These are phyloP conservation scores for Boehmeria nivea DNA, from an alignment of 306 rosid genomes.

Conservation along the genomic window DNA sequence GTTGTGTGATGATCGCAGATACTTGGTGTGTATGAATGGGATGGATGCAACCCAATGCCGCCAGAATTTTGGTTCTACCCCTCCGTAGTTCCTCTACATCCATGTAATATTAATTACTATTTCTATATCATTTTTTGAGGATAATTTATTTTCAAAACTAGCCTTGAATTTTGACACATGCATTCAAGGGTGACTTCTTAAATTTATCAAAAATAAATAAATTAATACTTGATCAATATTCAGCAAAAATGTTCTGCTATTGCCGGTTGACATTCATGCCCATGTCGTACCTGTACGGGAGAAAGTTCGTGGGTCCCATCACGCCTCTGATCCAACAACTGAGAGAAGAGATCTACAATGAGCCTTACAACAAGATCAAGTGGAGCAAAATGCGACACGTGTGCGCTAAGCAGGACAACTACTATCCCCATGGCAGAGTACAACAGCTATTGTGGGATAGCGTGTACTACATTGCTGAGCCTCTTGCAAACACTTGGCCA, in stretches of 20 bases:
- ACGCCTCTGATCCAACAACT: conserved; percentile 57
- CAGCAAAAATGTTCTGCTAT: conserved; percentile 70
- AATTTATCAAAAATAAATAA: not conserved
- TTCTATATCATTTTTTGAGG: no score
- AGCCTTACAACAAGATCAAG: conserved; percentile 42
- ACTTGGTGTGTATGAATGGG: conserved; percentile 75
- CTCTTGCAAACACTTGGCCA: conserved; percentile 25
- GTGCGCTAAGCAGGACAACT: conserved; percentile 55
- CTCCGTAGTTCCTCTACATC: conserved; percentile 69
- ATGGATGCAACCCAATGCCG: conserved; percentile 77
- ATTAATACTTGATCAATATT: conserved; percentile 2
- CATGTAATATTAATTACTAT: no score
- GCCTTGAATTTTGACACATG: no score
- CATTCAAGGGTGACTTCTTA: no score
- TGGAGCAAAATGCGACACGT: conserved; percentile 57
- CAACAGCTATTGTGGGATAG: conserved; percentile 32
- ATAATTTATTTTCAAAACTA: no score
- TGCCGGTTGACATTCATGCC: conserved; percentile 62
- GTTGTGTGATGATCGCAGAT: no score
- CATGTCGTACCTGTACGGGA: conserved; percentile 66
- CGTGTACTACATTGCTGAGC: conserved; percentile 21
- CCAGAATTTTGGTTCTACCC: conserved; percentile 82
- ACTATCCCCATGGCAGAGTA: conserved; percentile 20
- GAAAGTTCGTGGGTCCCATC: conserved; percentile 59
- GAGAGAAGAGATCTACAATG: conserved; percentile 40